Conservation (phyloP, 2,329 filamentous ascomycete genomes). For the Ascochyta fabae region DNA sequence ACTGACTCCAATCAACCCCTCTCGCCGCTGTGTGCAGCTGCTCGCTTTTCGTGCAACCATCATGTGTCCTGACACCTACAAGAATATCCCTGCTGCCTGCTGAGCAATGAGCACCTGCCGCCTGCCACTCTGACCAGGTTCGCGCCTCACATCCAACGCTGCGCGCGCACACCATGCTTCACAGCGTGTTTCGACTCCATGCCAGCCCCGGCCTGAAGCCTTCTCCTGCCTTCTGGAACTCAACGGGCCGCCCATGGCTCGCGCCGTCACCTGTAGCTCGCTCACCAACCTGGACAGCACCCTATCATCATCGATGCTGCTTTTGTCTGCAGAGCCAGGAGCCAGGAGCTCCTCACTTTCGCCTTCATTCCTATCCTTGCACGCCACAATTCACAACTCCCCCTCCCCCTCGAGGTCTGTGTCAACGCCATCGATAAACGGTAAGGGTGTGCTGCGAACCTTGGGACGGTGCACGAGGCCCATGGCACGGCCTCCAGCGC, state of each 20-base stretch:
- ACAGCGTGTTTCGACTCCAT: conserved; percentile 12
- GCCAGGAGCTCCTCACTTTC: neutral
- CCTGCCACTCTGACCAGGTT: conserved; percentile 12
- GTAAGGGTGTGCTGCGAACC: conserved; percentile 17
- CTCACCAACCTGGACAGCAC: conserved; percentile 11
- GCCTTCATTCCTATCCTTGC: too few relatives aligned
- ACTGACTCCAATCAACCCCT: conserved; percentile 4
- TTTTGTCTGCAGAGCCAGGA: conserved; percentile 1
- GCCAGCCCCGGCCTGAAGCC: conserved; percentile 6
- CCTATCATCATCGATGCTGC: conserved; percentile 11
- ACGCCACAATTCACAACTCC: too few relatives aligned
- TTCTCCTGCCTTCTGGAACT: conserved; percentile 17
- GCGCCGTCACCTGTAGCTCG: conserved; percentile 24
- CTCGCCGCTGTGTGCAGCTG: neutral
- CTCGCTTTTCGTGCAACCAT: neutral
- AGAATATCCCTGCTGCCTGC: neutral
- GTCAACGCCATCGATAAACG: neutral
- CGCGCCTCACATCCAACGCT: conserved; percentile 1
- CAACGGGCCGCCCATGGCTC: conserved; percentile 24
- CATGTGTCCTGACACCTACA: neutral
- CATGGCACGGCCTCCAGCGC: conserved; percentile 9
- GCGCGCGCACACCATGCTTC: conserved; percentile 9
- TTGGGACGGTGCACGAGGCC: conserved; percentile 16
- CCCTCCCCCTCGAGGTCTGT: neutral
- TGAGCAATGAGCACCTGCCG: neutral